phyloP scores from a whole-genome alignment of 345 rosid species.

The Heritiera littoralis region DNA sequence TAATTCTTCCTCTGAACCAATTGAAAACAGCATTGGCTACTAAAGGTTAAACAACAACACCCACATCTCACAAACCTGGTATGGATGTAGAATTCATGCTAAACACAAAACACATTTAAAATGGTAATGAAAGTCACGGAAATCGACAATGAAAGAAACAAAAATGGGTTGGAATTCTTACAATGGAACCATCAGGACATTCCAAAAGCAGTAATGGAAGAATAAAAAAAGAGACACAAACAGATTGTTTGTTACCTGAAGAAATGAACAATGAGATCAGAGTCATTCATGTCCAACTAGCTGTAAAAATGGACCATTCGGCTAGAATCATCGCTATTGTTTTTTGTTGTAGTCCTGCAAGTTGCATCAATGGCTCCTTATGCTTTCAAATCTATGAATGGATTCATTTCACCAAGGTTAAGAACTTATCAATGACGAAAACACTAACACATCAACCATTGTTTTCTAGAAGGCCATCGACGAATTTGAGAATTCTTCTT shows the following conservation, averaged over 20 bases:
- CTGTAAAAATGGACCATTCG: neutral
- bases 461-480: neutral
- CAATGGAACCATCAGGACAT: neutral
- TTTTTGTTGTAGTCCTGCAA: neutral
- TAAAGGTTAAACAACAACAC: neutral
- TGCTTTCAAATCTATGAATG: neutral
- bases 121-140: neutral
- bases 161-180: neutral
- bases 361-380: neutral
- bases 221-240: too few relatives aligned
- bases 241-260: neutral
- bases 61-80: neutral
- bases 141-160: neutral
- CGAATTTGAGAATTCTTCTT: neutral
- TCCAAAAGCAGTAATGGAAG: neutral
- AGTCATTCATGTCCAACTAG: neutral
- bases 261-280: neutral
- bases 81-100: neutral
- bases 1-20: too few relatives aligned
- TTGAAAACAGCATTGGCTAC: too few relatives aligned
- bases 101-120: neutral
- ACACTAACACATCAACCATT: neutral
- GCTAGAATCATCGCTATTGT: conserved; percentile 2
- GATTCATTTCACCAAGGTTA: neutral
- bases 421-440: neutral